Evolutionary conservation across 1,139 yeast species (phyloP).

Genomic region (Meyerozyma elateridarum): DNA sequence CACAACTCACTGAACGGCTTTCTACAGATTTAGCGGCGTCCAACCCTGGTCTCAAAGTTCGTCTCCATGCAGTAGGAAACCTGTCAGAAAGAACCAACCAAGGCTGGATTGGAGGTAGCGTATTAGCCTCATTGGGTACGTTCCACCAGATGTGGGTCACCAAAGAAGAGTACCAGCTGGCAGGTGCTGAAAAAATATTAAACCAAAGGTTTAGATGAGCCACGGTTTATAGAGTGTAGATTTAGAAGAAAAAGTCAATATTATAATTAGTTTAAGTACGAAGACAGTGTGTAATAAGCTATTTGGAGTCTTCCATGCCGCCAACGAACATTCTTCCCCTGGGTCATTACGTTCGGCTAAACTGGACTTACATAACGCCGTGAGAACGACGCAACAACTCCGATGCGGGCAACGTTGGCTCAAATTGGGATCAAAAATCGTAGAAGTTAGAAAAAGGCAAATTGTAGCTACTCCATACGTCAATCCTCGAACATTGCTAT

Average conservation of each 20-base stretch:
- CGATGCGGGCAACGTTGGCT: too few species aligned
- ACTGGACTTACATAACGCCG: too few species aligned
- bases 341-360: too few species aligned
- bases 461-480: too few species aligned
- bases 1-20: constrained; percentile 80
- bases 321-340: too few species aligned
- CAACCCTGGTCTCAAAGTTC: constrained; percentile 88
- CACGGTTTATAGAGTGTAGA: background rate
- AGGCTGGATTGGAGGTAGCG: constrained; percentile 95
- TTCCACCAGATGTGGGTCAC: constrained; percentile 98
- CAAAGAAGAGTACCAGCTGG: constrained; percentile 85
- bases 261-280: too few species aligned
- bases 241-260: background rate
- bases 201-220: constrained; percentile 67
- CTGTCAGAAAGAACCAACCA: constrained; percentile 78
- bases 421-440: too few species aligned
- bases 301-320: too few species aligned
- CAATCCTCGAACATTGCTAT: too few species aligned
- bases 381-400: too few species aligned
- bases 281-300: too few species aligned
- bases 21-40: constrained; percentile 65
- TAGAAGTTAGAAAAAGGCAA: too few species aligned
- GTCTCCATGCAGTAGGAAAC: constrained; percentile 87
- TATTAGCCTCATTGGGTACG: constrained; percentile 86
- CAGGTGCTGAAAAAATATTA: constrained; percentile 76